Percentiles rank a stretch among this genome's conserved stretches.
Evolutionary conservation across 768 basidiomycete species (phyloP).

Genomic region (Leccinum olivaceopallidum): DNA sequence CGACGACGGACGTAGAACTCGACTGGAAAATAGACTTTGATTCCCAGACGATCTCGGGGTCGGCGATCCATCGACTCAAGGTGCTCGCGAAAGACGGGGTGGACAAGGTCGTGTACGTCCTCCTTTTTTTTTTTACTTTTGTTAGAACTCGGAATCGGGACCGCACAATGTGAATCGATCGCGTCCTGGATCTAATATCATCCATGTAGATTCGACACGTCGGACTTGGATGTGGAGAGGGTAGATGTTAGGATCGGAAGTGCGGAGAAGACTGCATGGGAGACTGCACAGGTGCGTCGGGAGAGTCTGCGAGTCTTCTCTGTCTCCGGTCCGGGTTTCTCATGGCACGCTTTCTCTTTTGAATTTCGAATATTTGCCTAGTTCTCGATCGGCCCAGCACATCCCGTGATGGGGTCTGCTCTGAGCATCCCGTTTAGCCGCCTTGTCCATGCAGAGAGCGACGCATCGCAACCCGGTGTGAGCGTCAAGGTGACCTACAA

Average conservation of each 20-base stretch:
- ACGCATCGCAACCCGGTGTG: conserved; percentile 11
- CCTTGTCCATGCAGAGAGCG: conserved; percentile 38
- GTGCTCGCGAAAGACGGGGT: conserved; percentile 51
- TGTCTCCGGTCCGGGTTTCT: neutral
- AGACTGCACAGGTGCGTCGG: conserved; percentile 43
- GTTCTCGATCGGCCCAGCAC: conserved; percentile 55
- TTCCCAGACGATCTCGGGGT: conserved; percentile 58
- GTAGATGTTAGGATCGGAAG: conserved; percentile 42
- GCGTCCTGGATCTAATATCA: no score
- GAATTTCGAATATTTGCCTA: conserved; percentile 22
- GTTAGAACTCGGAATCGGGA: no score
- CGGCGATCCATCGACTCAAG: conserved; percentile 60
- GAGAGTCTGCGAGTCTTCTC: neutral
- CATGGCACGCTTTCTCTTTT: neutral
- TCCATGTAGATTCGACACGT: conserved; percentile 66
- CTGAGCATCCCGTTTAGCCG: conserved; percentile 57
- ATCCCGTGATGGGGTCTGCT: conserved; percentile 75
- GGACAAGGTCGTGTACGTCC: conserved; percentile 57
- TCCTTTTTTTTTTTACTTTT: neutral
- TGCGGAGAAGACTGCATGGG: conserved; percentile 43
- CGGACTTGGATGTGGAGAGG: conserved; percentile 58
- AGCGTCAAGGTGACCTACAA: conserved; percentile 60
- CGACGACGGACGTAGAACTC: conserved; percentile 66
- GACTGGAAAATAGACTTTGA: conserved; percentile 82
- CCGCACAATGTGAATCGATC: neutral